Conservation (phyloP, 2,329 filamentous ascomycete genomes). For the Colletotrichum viniferum region DNA sequence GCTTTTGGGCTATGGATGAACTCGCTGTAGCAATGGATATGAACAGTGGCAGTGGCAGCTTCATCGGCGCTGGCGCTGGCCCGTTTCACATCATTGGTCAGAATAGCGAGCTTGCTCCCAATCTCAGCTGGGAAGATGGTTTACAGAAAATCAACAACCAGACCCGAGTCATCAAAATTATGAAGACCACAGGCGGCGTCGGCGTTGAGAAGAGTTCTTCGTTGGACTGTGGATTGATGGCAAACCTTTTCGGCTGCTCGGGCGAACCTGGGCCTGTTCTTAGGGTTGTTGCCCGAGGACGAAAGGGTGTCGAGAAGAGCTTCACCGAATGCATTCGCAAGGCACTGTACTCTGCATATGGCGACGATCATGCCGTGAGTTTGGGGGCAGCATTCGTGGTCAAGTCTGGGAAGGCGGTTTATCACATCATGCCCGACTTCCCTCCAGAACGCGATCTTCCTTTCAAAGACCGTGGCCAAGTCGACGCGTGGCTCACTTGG, state of each 20-base stretch:
- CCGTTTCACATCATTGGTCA: slow-evolving; percentile 43
- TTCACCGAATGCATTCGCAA: slow-evolving; percentile 37
- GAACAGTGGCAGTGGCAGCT: slow-evolving; percentile 29
- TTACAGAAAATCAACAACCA: slow-evolving; percentile 27
- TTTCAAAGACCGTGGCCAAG: slow-evolving; percentile 31
- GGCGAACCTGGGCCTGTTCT: slow-evolving; percentile 38
- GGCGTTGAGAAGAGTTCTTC: slow-evolving; percentile 27
- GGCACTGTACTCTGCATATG: slow-evolving; percentile 33
- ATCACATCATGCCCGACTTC: slow-evolving; percentile 52
- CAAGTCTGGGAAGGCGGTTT: slow-evolving; percentile 36
- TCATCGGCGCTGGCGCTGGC: slow-evolving; percentile 47
- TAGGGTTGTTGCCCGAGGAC: slow-evolving; percentile 36
- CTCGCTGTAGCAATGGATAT: slow-evolving; percentile 41
- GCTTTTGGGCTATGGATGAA: slow-evolving; percentile 35
- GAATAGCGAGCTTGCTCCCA: slow-evolving; percentile 47
- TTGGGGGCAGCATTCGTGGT: slow-evolving; percentile 46
- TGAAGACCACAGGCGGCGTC: slow-evolving; percentile 20
- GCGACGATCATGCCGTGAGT: slow-evolving; percentile 35
- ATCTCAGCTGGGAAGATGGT: slow-evolving; percentile 34
- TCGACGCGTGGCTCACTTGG: slow-evolving; percentile 43
- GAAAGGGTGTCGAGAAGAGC: slow-evolving; percentile 28
- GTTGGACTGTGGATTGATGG: slow-evolving; percentile 45
- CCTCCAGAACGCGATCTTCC: slow-evolving; percentile 26
- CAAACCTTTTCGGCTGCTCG: slow-evolving; percentile 42
- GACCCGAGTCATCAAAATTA: slow-evolving; percentile 31